Base-by-base conservation (phyloP, 768 basidiomycete genomes). In the Xerocomus spinulosus region DNA sequence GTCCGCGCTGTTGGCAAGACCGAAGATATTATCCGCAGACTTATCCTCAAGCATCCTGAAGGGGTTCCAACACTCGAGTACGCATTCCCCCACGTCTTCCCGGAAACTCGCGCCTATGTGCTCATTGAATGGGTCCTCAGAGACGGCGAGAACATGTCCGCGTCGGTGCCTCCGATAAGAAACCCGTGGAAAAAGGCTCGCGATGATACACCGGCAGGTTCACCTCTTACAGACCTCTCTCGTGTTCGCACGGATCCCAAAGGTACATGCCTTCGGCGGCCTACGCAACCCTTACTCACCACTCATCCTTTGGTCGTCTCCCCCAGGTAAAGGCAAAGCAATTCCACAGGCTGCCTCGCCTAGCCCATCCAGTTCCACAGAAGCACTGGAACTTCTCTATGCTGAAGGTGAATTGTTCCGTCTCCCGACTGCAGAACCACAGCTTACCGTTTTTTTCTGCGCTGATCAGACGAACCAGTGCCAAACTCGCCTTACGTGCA, bases 1-100 rank as follows among this genome's bases (percentile, higher is more conserved):
- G 29, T 67, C 17, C 54, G 54, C n/a, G 64, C 62, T 0, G 47
- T 59, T 15, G 62, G 53, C 3, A 64, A 62, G 51, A 64, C 55
- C 1, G 66, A 59, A 47, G 56, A 56, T 4, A 68, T 64, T 20
- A 61, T 66, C 34, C 49, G 50, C 30, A 48, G 57, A 44, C 53
- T 66, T 35, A 23, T 60, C 9, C 50, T 28, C 29, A 68, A 62
- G 21, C 52, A 61, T 37, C 67, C 66, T n/a, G 32, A 28, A 21
- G 64, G 66, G 0, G 58, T 64, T 0, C 66, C 64, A 3, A n/a
- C 45, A 24, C 10, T 33, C 12, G 45, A 42, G 58, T 54, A 24
- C 23, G 57, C 50, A 8, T 28, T 12, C 15, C 10, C 32, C 13
- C 40, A 17, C 17, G 13, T 20, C 26, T 15, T 2, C 18, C n/a